Evolutionary conservation across 2,329 filamentous ascomycete species (phyloP).

Genomic region (Knufia fluminis): DNA sequence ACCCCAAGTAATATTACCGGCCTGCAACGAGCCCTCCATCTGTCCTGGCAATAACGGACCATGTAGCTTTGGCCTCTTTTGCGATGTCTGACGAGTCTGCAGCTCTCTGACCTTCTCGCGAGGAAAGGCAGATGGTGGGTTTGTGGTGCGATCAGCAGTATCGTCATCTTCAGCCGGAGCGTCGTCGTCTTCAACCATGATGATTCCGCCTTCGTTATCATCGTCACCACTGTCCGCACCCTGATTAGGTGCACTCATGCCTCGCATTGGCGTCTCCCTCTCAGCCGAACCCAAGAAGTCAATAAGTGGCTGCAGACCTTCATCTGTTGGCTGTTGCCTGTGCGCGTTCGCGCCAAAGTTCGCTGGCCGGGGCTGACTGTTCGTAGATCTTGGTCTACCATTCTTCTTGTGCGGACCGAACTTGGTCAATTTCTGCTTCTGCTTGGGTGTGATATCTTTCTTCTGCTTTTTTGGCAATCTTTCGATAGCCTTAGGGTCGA

Average conservation of each 20-base stretch:
- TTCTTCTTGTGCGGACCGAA: conserved; percentile 8
- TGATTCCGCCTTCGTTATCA: neutral
- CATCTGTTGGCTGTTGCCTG: neutral
- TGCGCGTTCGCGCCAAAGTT: neutral
- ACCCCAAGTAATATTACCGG: neutral
- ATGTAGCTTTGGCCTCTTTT: neutral
- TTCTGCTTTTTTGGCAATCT: no score
- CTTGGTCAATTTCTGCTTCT: neutral
- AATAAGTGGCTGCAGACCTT: conserved; percentile 17
- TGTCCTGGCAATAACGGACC: conserved; percentile 9
- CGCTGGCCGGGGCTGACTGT: conserved; percentile 7
- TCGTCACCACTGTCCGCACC: neutral
- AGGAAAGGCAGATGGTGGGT: neutral
- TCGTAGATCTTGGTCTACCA: conserved; percentile 1
- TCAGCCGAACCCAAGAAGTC: conserved; percentile 18
- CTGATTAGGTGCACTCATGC: neutral
- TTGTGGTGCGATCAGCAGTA: no score
- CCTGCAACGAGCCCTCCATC: conserved; percentile 10
- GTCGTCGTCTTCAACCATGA: neutral
- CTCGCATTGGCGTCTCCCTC: neutral
- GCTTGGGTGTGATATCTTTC: no score
- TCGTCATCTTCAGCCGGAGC: neutral
- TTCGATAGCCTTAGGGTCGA: conserved; percentile 16
- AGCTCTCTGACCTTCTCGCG: neutral
- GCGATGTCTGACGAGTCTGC: neutral